Evolutionary conservation across 805 yeast species (phyloP).

Genomic region (Wickerhamomyces mucosus): DNA sequence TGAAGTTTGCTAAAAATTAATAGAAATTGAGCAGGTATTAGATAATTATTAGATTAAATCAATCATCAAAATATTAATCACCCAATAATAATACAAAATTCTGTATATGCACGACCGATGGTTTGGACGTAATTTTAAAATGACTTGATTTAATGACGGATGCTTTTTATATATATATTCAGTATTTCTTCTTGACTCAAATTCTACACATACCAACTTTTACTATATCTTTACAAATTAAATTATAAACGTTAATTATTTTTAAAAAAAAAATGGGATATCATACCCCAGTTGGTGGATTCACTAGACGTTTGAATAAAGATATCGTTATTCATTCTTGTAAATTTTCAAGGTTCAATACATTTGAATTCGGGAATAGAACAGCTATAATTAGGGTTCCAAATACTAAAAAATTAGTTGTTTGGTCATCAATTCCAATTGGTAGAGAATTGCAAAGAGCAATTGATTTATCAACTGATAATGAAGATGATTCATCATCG

Average conservation of each 20-base stretch:
- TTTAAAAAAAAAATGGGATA: slow-evolving; percentile 30
- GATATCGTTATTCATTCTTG: slow-evolving; percentile 27
- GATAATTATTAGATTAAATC: too few species aligned
- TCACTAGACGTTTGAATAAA: slow-evolving; percentile 25
- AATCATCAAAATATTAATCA: too few species aligned
- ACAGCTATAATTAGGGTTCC: slow-evolving; percentile 26
- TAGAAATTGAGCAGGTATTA: too few species aligned
- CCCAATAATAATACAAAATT: too few species aligned
- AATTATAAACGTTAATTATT: too few species aligned
- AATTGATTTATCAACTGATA: slow-evolving; percentile 26
- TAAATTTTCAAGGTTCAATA: slow-evolving; percentile 22
- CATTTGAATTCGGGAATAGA: slow-evolving; percentile 28
- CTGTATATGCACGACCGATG: too few species aligned
- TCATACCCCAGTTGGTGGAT: slow-evolving; percentile 29
- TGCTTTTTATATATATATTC: too few species aligned
- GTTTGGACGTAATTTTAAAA: too few species aligned
- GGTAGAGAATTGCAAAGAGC: slow-evolving; percentile 35
- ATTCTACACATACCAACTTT: too few species aligned
- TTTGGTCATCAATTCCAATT: slow-evolving; percentile 54
- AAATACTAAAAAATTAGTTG: slow-evolving; percentile 25
- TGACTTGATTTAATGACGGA: too few species aligned
- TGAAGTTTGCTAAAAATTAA: too few species aligned
- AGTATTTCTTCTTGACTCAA: too few species aligned
- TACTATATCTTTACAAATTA: not conserved
- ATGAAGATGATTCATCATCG: slow-evolving; percentile 19